A percentile compares a stretch with the other conserved stretches of the same genome.
phyloP scores from a whole-genome alignment of 2,329 filamentous ascomycete genomes.

The Paraphaeosphaeria minitans region DNA sequence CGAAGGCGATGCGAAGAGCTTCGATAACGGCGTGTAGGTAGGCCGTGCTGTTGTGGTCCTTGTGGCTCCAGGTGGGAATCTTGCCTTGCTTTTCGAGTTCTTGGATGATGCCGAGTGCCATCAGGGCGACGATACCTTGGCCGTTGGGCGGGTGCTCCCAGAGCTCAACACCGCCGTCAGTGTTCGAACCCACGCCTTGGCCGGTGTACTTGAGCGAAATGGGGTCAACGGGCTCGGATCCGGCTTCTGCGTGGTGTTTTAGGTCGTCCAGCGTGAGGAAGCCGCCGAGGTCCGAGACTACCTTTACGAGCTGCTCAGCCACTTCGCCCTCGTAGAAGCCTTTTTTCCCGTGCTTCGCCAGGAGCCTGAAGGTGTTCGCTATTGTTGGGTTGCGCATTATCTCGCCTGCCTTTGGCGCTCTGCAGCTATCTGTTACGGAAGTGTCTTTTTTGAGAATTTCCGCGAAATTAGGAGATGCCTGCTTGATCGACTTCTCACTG shows the following conservation, averaged over 20 bases:
- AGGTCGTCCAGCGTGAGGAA: conserved; percentile 81
- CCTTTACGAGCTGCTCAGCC: conserved; percentile 79
- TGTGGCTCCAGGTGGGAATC: conserved; percentile 71
- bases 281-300: conserved; percentile 76
- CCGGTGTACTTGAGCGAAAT: conserved; percentile 81
- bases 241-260: conserved; percentile 71
- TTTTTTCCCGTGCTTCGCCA: conserved; percentile 81
- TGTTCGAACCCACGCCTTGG: conserved; percentile 61
- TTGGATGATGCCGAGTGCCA: conserved; percentile 91
- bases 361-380: conserved; percentile 77
- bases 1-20: conserved; percentile 84
- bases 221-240: conserved; percentile 80
- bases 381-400: conserved; percentile 85
- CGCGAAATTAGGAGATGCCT: conserved; percentile 80
- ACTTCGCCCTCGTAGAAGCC: conserved; percentile 90
- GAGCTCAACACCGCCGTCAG: conserved; percentile 70
- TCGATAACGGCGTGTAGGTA: conserved; percentile 85
- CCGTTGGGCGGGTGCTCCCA: conserved; percentile 99
- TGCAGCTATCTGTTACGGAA: conserved; percentile 68
- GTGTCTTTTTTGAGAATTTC: conserved; percentile 87
- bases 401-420: conserved; percentile 80
- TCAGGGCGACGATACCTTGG: conserved; percentile 91
- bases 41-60: conserved; percentile 79
- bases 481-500: conserved; percentile 66
- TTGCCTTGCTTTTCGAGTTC: conserved; percentile 76